Evolutionary conservation across 2,329 filamentous ascomycete species (phyloP), one percentile per base, ranked within the genome.

Genomic region (Cordyceps pruinosa): DNA sequence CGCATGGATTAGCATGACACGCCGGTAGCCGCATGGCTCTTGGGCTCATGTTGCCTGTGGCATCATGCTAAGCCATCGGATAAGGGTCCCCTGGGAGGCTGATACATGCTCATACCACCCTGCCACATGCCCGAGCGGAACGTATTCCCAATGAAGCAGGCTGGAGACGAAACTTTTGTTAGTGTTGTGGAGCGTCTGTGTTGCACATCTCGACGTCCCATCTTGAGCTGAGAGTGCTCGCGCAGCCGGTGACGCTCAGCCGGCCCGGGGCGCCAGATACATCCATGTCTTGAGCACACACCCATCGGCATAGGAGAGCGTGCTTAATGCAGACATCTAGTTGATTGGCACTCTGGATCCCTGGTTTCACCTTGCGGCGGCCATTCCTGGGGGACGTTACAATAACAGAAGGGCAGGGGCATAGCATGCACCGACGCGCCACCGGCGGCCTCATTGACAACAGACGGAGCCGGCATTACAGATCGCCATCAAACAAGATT

Each of bases 71-170:
- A 23, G n/a, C 21, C 34, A 45, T 47, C 45, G 34, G 23, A 37
- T 39, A 49, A 48, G n/a, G 35, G 41, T 10, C 23, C 25, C 35
- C 9, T 19, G 5, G 12, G 17, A n/a, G 46, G 19, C 53, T 49
- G 45, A 56, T 56, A 49, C 45, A 42, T 30, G 35, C 35, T 48
- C 44, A 49, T 56, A 41, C 53, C 19, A 47, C 34, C 42, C 44
- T 21, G 28, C 6, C 17, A 25, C 5, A 13, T 28, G 34, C 17
- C 32, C n/a, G 42, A 46, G 53, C 30, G 34, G 34, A 48, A 32
- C 15, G 10, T 10, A 12, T 30, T 42, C 35, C 32, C 19, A 39
- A 56, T 47, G 5, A 34, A 56, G 34, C 48, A 34, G 44, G 34
- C 53, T 48, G 13, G 32, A n/a, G n/a, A 48, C 34, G 17, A 46